A percentile compares a stretch with the other conserved stretches of the same genome.
Evolutionary conservation across 305 asterid genomes (phyloP).

Genomic region (Solanum aculeatissimum): DNA sequence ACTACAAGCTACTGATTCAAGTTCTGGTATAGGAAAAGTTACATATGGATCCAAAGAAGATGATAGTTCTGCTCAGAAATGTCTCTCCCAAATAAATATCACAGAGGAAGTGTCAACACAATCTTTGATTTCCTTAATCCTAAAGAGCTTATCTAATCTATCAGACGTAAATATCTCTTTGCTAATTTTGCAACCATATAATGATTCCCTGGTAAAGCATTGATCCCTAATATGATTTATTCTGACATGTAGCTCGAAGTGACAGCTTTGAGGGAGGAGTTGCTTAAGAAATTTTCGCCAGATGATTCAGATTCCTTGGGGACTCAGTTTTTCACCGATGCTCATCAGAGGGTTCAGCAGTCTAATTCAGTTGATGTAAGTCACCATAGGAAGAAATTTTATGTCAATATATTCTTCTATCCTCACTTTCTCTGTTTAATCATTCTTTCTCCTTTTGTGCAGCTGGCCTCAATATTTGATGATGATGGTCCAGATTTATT

Average conservation of each 20-base stretch:
- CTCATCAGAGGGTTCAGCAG: constrained; percentile 21
- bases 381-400: constrained; percentile 29
- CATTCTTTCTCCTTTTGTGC: constrained; percentile 7
- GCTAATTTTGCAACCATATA: not conserved
- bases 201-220: not conserved
- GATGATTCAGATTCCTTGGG: constrained; percentile 60
- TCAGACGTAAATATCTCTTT: constrained; percentile 30
- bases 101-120: constrained; percentile 46
- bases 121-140: constrained; percentile 54
- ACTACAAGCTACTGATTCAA: constrained; percentile 49
- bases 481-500: constrained; percentile 26
- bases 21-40: constrained; percentile 21
- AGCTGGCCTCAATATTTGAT: constrained; percentile 44
- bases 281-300: constrained; percentile 59
- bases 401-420: not conserved
- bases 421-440: not conserved
- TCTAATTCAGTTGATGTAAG: constrained; percentile 23
- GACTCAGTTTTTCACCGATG: constrained; percentile 36
- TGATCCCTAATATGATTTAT: not conserved
- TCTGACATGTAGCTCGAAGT: constrained; percentile 44
- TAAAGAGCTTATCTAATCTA: constrained; percentile 43
- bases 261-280: constrained; percentile 36
- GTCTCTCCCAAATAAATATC: constrained; percentile 57
- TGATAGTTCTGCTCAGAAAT: constrained; percentile 47
- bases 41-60: constrained; percentile 82